Conservation (phyloP, 2,329 filamentous ascomycete species). For the Hypoxylon sp. region DNA sequence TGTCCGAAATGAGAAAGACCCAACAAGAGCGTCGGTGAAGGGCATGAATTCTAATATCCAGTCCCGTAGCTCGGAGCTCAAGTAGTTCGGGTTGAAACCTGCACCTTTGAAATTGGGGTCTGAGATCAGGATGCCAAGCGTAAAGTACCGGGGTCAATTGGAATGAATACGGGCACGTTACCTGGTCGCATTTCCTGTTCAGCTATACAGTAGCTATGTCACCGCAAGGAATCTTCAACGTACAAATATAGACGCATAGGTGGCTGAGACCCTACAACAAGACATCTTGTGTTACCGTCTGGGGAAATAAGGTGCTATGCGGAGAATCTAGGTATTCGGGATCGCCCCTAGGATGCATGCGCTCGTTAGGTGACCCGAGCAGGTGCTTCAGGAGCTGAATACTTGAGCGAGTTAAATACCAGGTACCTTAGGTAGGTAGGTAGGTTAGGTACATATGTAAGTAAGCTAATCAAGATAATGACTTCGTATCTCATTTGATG, state of each 20-base stretch:
- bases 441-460: too few relatives aligned
- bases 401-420: neutral
- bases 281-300: neutral
- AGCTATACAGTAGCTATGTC: neutral
- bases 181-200: slow-evolving; percentile 13
- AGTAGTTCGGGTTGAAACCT: neutral
- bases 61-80: neutral
- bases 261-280: neutral
- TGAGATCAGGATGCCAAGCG: slow-evolving; percentile 25
- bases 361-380: slow-evolving; percentile 7
- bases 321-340: slow-evolving; percentile 25
- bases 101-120: slow-evolving; percentile 25
- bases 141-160: slow-evolving; percentile 9
- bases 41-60: neutral
- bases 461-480: slow-evolving; percentile 12
- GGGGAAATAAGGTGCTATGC: slow-evolving; percentile 24
- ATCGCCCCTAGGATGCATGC: slow-evolving; percentile 30
- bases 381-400: neutral
- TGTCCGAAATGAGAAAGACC: slow-evolving; percentile 20
- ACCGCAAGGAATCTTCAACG: slow-evolving; percentile 6
- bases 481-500: slow-evolving; percentile 27
- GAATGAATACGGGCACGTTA: slow-evolving; percentile 31
- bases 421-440: slow-evolving; percentile 12
- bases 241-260: slow-evolving; percentile 5
- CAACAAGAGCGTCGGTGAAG: slow-evolving; percentile 21